Conservation (phyloP, 1,284 basidiomycete genomes). For the Lentinula novae-zelandiae region DNA sequence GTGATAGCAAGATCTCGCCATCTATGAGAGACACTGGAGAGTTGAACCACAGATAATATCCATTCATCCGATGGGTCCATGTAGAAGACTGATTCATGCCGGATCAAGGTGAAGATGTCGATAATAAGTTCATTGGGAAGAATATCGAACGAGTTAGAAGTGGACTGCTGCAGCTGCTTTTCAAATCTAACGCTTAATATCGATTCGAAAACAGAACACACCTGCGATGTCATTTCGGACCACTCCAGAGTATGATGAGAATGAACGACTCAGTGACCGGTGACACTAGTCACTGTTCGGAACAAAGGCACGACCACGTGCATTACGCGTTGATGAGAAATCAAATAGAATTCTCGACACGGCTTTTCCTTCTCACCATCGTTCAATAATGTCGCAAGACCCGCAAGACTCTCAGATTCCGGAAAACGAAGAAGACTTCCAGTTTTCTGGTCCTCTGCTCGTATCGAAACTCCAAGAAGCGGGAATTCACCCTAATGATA, state of each 20-base stretch:
- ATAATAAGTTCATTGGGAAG: slow-evolving; percentile 16
- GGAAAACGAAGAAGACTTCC: slow-evolving; percentile 46
- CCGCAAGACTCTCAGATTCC: slow-evolving; percentile 50
- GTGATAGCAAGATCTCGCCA: slow-evolving; percentile 28
- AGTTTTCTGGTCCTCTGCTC: slow-evolving; percentile 75
- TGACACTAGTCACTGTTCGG: not conserved
- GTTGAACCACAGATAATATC: slow-evolving; percentile 13
- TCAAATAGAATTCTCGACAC: not conserved
- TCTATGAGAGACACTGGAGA: slow-evolving; percentile 26
- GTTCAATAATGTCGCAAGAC: slow-evolving; percentile 33
- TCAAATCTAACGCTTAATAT: not conserved
- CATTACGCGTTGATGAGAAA: not conserved
- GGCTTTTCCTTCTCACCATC: not conserved
- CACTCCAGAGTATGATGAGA: too few species aligned
- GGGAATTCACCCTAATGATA: slow-evolving; percentile 88
- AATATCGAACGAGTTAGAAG: not conserved
- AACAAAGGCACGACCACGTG: not conserved
- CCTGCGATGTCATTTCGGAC: not conserved
- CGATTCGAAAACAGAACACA: not conserved
- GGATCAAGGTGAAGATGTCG: slow-evolving; percentile 12
- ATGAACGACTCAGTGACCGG: too few species aligned
- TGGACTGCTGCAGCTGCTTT: not conserved
- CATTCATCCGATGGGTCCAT: not conserved
- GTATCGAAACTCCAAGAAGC: slow-evolving; percentile 86
- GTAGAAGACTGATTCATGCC: not conserved